Conservation (phyloP, 305 asterid genomes). For the Rubia tinctorum region DNA sequence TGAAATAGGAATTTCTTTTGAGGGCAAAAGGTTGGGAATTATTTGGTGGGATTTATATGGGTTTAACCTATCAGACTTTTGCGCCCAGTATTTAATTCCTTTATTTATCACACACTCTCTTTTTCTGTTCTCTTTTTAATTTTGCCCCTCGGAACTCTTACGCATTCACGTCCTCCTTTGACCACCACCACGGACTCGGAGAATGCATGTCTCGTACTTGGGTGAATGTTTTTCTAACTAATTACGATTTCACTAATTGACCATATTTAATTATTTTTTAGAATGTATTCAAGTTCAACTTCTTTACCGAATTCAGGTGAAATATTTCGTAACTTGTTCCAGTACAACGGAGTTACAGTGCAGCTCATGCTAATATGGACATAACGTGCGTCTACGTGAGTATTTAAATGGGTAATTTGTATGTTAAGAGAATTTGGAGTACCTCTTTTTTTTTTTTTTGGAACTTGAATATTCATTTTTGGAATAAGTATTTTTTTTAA, state of each 20-base stretch:
- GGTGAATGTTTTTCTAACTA: background rate
- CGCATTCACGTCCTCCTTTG: background rate
- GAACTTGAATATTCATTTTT: background rate
- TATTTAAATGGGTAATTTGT: background rate
- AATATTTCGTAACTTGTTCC: background rate
- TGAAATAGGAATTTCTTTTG: conserved; percentile 12
- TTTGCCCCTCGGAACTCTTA: background rate
- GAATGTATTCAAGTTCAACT: no score
- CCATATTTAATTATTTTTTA: no score
- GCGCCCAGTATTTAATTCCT: conserved; percentile 8
- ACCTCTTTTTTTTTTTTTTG: background rate
- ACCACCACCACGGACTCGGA: background rate
- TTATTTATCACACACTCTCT: background rate
- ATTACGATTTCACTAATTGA: no score
- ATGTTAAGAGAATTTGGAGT: background rate
- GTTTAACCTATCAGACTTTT: conserved; percentile 7
- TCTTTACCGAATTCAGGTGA: no score
- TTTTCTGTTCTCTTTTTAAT: background rate
- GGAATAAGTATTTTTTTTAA: background rate
- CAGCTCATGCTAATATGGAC: background rate
- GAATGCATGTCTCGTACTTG: background rate
- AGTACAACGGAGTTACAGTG: background rate
- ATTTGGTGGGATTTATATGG: conserved; percentile 18
- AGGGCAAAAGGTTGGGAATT: conserved; percentile 8
- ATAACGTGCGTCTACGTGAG: background rate